Percentiles rank a stretch among this genome's conserved stretches.
These are phyloP conservation scores for Hanseniaspora lachancei DNA, from an alignment of 805 yeast species.

Conservation along the genomic window DNA sequence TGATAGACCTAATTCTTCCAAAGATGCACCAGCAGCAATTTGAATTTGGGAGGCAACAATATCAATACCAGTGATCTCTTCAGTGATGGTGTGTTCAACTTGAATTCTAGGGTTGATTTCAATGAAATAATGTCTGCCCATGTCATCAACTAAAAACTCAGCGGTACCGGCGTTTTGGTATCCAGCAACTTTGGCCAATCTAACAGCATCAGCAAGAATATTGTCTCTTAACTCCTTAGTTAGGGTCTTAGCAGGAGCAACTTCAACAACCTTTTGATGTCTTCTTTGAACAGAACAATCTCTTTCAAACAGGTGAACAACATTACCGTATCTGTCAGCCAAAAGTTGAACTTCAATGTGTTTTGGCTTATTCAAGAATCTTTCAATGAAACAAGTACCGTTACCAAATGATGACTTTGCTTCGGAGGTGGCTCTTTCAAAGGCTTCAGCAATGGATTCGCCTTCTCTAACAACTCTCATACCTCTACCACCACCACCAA, in stretches of 20 bases:
- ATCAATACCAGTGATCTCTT: constrained; percentile 96
- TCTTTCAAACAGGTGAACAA: constrained; percentile 88
- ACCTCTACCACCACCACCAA: constrained; percentile 99
- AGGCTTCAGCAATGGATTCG: constrained; percentile 83
- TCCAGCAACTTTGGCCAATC: constrained; percentile 72
- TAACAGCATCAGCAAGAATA: constrained; percentile 87
- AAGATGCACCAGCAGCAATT: constrained; percentile 94
- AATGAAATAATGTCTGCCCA: constrained; percentile 91
- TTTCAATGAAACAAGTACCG: constrained; percentile 95
- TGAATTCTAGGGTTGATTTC: constrained; percentile 97
- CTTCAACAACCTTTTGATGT: constrained; percentile 96
- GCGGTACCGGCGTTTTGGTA: constrained; percentile 98
- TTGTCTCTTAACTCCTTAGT: constrained; percentile 78
- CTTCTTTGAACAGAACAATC: constrained; percentile 99
- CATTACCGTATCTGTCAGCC: constrained; percentile 90
- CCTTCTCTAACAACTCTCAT: constrained; percentile 98
- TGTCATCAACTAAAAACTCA: constrained; percentile 84
- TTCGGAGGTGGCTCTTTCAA: constrained; percentile 84
- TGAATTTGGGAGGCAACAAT: constrained; percentile 97
- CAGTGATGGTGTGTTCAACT: constrained; percentile 97
- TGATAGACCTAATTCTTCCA: constrained; percentile 77
- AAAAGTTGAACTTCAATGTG: constrained; percentile 94
- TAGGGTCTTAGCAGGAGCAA: constrained; percentile 91
- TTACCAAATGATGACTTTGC: constrained; percentile 94
- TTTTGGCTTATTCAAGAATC: constrained; percentile 88